Conservation (phyloP, 768 basidiomycete genomes). For the Solioccasus polychromus region DNA sequence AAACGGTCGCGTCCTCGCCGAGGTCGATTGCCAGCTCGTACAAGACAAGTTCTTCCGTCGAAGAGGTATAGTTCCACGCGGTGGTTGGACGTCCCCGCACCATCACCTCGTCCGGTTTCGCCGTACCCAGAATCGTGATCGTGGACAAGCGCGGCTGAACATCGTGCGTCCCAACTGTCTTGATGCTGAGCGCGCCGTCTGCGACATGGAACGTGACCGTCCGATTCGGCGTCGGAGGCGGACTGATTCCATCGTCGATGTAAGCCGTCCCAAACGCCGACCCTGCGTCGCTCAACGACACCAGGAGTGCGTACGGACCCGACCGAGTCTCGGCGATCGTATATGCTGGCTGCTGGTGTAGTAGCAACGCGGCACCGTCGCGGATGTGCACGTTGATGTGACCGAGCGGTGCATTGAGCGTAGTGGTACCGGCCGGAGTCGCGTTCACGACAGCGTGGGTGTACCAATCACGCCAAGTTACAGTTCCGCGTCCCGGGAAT, state of each 20-base stretch:
- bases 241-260: constrained; percentile 60
- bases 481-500: constrained; percentile 67
- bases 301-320: constrained; percentile 60
- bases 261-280: constrained; percentile 58
- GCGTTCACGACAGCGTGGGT: constrained; percentile 55
- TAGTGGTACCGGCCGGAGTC: constrained; percentile 38
- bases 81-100: constrained; percentile 36
- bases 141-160: constrained; percentile 44
- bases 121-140: constrained; percentile 56
- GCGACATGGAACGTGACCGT: constrained; percentile 43
- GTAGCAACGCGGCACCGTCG: constrained; percentile 63
- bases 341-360: constrained; percentile 63
- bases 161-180: constrained; percentile 20
- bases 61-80: constrained; percentile 38
- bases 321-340: constrained; percentile 65
- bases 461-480: constrained; percentile 73
- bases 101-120: constrained; percentile 36
- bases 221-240: constrained; percentile 50
- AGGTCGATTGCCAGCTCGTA: constrained; percentile 38
- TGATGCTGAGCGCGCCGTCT: constrained; percentile 36
- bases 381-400: constrained; percentile 78
- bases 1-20: constrained; percentile 35
- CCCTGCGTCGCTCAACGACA: constrained; percentile 48
- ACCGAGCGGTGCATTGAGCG: constrained; percentile 61
- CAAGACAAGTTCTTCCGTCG: constrained; percentile 41